A percentile compares a stretch with the other conserved stretches of the same genome.
Conservation (phyloP, 2,329 filamentous ascomycete genomes). For the Myriosclerotinia curreyana region DNA sequence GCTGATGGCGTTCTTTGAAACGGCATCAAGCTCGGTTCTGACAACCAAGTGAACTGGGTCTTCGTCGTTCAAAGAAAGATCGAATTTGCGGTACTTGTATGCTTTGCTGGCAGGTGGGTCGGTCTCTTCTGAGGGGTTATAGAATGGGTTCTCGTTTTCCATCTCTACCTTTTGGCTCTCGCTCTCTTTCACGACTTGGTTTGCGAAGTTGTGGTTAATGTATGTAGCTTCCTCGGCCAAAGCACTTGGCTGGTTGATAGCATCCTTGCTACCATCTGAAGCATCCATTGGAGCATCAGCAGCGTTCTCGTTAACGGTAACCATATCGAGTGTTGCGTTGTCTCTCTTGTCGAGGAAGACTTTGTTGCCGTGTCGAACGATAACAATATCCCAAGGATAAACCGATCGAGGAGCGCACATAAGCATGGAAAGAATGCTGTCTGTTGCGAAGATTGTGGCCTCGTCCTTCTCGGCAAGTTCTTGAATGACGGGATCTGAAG, state of each 20-base stretch:
- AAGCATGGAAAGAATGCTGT: slow-evolving; percentile 96
- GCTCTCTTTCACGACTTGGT: slow-evolving; percentile 87
- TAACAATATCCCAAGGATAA: slow-evolving; percentile 98
- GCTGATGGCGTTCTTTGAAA: slow-evolving; percentile 89
- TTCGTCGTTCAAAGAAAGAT: slow-evolving; percentile 85
- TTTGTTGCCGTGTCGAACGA: slow-evolving; percentile 89
- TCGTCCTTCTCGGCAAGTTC: slow-evolving; percentile 94
- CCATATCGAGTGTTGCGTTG: slow-evolving; percentile 90
- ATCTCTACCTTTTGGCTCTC: slow-evolving; percentile 77
- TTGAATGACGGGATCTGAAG: slow-evolving; percentile 93
- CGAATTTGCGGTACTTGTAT: slow-evolving; percentile 98
- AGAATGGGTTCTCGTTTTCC: slow-evolving; percentile 91
- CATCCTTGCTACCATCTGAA: slow-evolving; percentile 88
- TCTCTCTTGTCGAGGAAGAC: slow-evolving; percentile 99
- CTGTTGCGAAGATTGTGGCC: slow-evolving; percentile 93
- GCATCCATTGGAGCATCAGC: slow-evolving; percentile 90
- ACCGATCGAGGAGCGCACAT: slow-evolving; percentile 97
- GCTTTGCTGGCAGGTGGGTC: slow-evolving; percentile 93
- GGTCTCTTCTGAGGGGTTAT: slow-evolving; percentile 88
- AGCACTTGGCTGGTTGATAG: slow-evolving; percentile 88
- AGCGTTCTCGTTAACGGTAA: slow-evolving; percentile 98
- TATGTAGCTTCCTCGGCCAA: slow-evolving; percentile 97
- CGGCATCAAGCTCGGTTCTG: slow-evolving; percentile 90
- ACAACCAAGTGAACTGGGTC: slow-evolving; percentile 91
- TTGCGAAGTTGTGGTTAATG: slow-evolving; percentile 99